Base-by-base conservation (phyloP, 2,329 filamentous ascomycete species). In the Nothophoma quercina region DNA sequence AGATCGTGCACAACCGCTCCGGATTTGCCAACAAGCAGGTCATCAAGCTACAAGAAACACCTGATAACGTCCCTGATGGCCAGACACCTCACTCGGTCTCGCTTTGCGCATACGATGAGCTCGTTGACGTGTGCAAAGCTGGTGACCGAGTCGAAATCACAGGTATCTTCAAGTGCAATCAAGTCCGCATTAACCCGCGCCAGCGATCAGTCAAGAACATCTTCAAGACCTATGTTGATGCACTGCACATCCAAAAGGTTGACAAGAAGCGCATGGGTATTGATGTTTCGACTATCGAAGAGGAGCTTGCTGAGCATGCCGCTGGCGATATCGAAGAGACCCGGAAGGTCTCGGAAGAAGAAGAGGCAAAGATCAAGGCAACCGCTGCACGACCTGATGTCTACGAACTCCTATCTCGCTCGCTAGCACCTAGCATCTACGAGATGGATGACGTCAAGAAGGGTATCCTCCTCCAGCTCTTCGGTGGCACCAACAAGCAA, bases 381-480 rank as follows among this genome's bases (percentile, higher is more conserved):
- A 95, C 90, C 9, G 90, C 90, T 9, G 83, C 85, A 25, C 86
- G 95, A 45, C 81, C 88, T 1, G 95, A 99, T 73, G 87, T 99
- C 46, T 99, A 99, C 73, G 93, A 99, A 18, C 84, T 99, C 19
- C 85, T 99, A 4, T 85, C 95, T 15, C 86, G 93, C 29, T 98
- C 93, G 1, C 81, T 99, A 22, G 95, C 95, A 2, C 95, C 95
- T 12, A 97, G 93, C 54, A 89, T 99, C 68, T 97, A 96, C 78
- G 95, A 99, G 76, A 90, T 96, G 87, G 95, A 99, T 63, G 95
- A 99, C 68, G 92, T 98, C 39, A 99, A 99, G 82, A 99, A 99
- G 78, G 95, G 95, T 9, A 97, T 99, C 56, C 81, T 99, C 9
- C 86, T 99, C 4, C 95, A 99, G 70, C 85, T 99, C 32, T 99